phyloP scores from a whole-genome alignment of 108 stramenopile genomes.

The Skeletonema marinoi region DNA sequence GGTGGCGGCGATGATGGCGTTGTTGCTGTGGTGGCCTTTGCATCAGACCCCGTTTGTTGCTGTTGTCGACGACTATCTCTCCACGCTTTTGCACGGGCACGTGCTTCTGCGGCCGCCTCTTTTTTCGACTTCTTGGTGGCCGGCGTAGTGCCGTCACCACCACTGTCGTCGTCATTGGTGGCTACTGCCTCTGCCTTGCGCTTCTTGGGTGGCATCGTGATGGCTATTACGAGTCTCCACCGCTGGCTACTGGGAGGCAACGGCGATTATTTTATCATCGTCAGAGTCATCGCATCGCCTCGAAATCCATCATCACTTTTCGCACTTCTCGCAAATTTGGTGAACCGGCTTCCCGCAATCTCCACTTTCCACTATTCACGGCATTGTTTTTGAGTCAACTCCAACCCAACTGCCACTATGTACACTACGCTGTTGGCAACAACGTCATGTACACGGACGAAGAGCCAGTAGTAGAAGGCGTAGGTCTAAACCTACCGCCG shows the following conservation, averaged over 20 bases:
- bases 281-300: too few species aligned
- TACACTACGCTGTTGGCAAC: too few species aligned
- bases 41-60: not conserved
- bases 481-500: constrained; percentile 23
- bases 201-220: constrained; percentile 40
- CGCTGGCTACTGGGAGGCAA: too few species aligned
- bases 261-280: too few species aligned
- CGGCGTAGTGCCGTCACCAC: not conserved
- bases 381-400: too few species aligned
- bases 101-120: constrained; percentile 8
- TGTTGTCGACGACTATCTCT: not conserved
- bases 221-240: not conserved
- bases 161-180: not conserved
- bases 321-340: too few species aligned
- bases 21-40: not conserved
- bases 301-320: too few species aligned
- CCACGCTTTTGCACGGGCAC: constrained; percentile 22
- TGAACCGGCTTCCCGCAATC: too few species aligned
- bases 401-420: too few species aligned
- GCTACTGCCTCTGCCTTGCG: constrained; percentile 24
- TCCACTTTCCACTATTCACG: too few species aligned
- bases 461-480: constrained; percentile 20
- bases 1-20: too few species aligned
- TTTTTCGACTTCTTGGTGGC: constrained; percentile 37
- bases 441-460: not conserved